Base-by-base conservation (phyloP, 805 yeast genomes). In the Lipomyces yamadae region DNA sequence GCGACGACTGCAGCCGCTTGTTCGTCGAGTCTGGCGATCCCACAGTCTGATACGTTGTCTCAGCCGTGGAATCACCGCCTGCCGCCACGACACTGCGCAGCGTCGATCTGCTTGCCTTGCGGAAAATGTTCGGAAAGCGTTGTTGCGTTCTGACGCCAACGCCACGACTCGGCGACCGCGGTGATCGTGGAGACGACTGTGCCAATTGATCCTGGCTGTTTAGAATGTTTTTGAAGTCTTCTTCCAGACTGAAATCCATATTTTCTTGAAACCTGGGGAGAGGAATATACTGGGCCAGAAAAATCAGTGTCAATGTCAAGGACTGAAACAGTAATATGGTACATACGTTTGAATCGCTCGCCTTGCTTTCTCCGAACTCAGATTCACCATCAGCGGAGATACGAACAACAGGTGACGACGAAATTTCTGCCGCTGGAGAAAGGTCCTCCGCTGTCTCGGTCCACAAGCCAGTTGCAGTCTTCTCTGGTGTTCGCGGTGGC, bases 181-280 rank as follows among this genome's bases (percentile, higher is more conserved):
- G 62, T 8, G 70, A 63, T 18, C 30, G 32, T 24, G 56, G 57
- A 18, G 64, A 35, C 10, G 55, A 13, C 35, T 35, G 56, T n/a
- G 48, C 52, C n/a, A 10, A 52, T 42, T 62, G 60, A n/a, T 29
- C 15, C 29, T 62, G 71, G 30, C 48, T 58, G 48, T 63, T 56
- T 8, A 68, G 39, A 29, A 68, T 66, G 33, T 59, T 57, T 8
- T 72, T 72, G 62, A 71, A 71, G 45, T 71, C 73, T 30, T 69
- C 74, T 45, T 71, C 73, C 8, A 71, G 66, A 54, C 68, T 66
- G 57, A 71, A 71, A 5, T 60, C 67, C 35, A 58, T 45, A 42
- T 60, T 55, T 6, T 35, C 56, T 4, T 52, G 55, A 32, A 52
- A 29, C 18, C 34, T 13, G n/a, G 55, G 55, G 35, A 52, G 55